A percentile compares a stretch with the other conserved stretches of the same genome.
Conservation (phyloP, 2,329 filamentous ascomycete genomes). For the Massarina eburnea region DNA sequence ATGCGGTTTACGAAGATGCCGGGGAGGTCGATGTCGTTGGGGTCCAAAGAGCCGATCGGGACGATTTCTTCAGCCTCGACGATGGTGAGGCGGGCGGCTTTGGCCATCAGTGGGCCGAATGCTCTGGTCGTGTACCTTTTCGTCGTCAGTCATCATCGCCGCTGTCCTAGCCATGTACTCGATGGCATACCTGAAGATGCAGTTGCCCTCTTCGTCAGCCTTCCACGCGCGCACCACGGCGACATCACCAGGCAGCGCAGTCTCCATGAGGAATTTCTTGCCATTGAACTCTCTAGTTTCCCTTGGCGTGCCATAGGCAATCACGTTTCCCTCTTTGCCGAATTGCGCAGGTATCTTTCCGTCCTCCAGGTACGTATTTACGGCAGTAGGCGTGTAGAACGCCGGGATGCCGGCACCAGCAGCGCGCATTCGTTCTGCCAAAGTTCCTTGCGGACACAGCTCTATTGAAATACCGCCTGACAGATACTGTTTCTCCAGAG, state of each 20-base stretch:
- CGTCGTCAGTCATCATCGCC: background rate
- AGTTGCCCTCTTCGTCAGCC: conserved; percentile 76
- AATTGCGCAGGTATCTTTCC: conserved; percentile 68
- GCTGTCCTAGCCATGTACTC: background rate
- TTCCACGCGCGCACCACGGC: conserved; percentile 77
- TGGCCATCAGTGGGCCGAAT: conserved; percentile 65
- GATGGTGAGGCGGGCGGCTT: conserved; percentile 86
- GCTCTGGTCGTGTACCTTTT: conserved; percentile 41
- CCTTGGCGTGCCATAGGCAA: conserved; percentile 65
- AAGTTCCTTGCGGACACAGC: conserved; percentile 73
- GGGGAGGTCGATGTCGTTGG: conserved; percentile 80
- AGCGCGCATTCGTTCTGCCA: conserved; percentile 71
- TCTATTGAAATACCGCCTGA: conserved; percentile 73
- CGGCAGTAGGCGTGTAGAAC: conserved; percentile 75
- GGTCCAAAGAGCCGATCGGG: conserved; percentile 80
- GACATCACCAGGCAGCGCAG: conserved; percentile 72
- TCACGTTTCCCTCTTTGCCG: conserved; percentile 58
- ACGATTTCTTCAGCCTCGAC: conserved; percentile 95
- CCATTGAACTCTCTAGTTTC: conserved; percentile 74
- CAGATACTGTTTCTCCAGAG: conserved; percentile 72
- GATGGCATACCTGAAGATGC: conserved; percentile 58
- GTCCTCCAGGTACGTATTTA: conserved; percentile 65
- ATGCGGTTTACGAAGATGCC: conserved; percentile 92
- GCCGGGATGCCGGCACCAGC: conserved; percentile 77
- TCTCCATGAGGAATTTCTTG: conserved; percentile 75